phyloP scores from a whole-genome alignment of 306 rosid genomes.

The Dalbergia cultrata region DNA sequence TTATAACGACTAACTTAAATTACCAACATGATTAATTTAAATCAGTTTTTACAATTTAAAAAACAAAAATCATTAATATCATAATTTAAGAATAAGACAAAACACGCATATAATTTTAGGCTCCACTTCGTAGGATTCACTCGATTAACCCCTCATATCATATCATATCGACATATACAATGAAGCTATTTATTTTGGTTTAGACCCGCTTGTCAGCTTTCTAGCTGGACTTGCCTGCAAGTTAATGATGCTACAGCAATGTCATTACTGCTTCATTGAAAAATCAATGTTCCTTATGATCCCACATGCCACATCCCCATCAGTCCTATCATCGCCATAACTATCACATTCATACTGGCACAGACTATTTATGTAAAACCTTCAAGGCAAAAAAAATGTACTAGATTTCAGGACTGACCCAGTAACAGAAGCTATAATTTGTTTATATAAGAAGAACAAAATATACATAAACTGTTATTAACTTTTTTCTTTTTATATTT shows the following conservation, averaged over 20 bases:
- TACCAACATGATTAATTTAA: too few species aligned
- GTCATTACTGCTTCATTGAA: conserved; percentile 35
- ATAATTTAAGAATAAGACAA: too few species aligned
- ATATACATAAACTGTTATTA: conserved; percentile 40
- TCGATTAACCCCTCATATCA: neutral
- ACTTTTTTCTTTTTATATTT: neutral
- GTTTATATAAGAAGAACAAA: conserved; percentile 42
- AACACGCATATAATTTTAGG: too few species aligned
- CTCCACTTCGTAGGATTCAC: too few species aligned
- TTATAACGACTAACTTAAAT: too few species aligned
- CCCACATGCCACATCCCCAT: conserved; percentile 44
- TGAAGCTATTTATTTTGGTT: conserved; percentile 21
- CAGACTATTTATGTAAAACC: neutral
- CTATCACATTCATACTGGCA: conserved; percentile 18
- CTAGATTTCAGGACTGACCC: conserved; percentile 32
- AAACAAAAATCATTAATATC: too few species aligned
- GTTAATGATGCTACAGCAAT: conserved; percentile 30
- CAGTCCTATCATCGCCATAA: conserved; percentile 3
- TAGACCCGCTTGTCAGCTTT: conserved; percentile 40
- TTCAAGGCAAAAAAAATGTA: neutral
- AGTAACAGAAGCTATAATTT: conserved; percentile 37
- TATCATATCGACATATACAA: neutral
- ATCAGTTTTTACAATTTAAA: too few species aligned
- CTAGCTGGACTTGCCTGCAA: conserved; percentile 46
- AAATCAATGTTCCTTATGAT: conserved; percentile 31